Base-by-base conservation (phyloP, 1,139 yeast species). In the Blastobotrys elegans region DNA sequence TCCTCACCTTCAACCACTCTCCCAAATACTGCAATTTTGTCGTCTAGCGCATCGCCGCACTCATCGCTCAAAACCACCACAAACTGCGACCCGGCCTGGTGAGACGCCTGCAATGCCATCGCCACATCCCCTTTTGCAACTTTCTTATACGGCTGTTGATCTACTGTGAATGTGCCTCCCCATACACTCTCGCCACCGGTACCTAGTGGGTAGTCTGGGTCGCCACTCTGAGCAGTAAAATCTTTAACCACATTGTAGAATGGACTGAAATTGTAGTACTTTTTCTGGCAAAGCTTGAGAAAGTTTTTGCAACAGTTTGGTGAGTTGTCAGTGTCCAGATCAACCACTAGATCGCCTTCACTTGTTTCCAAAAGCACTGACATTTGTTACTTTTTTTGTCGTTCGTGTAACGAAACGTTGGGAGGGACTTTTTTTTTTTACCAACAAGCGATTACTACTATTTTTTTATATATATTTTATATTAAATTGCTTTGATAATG, bases 321-420 rank as follows among this genome's bases (percentile, higher is more conserved):
- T 2, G 72, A 68, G 2, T 62, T 57, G 10, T 71, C 62, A 4
- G 57, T 52, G 40, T 63, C 58, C 24, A 81, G 59, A 56, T 82
- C 88, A n/a, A 81, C 61, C 11, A 79, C 82, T 14, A 82, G 43
- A 53, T 71, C 73, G 7, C 79, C 76, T 61, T 46, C 42, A 1
- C 79, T 73, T 0, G 85, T 80, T 56, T 80, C 85, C 11, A 80
- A 46, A 31, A 80, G 57, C 3, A 80, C 80, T 57, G 84, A 78
- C 84, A 80, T 80, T 5, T 22, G 20, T 11, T 40, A 11, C 18
- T 21, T 13, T 18, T 34, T 36, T 13, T 14, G 40, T 16, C 4
- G 40, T 36, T 10, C 14, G 18, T 22, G 40, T n/a, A n/a, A n/a
- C n/a, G n/a, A n/a, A n/a, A n/a, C n/a, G n/a, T n/a, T n/a, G n/a